phyloP scores from a whole-genome alignment of 2,329 filamentous ascomycete genomes.

The Coniochaeta sp. region DNA sequence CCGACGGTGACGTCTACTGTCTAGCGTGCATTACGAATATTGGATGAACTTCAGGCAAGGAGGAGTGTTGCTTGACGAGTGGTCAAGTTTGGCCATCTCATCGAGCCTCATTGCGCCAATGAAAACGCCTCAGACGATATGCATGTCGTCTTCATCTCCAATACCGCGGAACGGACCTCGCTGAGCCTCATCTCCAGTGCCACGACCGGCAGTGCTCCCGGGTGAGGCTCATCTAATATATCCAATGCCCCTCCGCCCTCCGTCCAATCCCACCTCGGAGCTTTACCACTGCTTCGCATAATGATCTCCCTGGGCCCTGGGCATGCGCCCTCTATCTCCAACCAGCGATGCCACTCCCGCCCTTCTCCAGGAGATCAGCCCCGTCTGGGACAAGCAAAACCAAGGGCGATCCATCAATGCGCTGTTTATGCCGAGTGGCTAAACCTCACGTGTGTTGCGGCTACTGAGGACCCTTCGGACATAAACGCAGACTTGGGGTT shows the following conservation, averaged over 20 bases:
- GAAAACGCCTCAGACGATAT: no score
- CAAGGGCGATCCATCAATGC: constrained; percentile 2
- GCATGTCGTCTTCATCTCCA: not conserved
- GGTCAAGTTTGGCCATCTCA: no score
- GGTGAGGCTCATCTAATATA: not conserved
- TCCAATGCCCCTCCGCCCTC: not conserved
- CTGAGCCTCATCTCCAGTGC: not conserved
- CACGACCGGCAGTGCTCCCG: not conserved
- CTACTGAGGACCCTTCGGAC: no score
- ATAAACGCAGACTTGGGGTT: no score
- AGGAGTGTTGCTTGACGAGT: not conserved
- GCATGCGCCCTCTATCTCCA: constrained; percentile 5
- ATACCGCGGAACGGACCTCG: not conserved
- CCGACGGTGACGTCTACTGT: no score
- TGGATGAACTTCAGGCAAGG: no score
- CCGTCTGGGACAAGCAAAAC: not conserved
- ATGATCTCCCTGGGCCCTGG: no score
- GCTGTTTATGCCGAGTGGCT: not conserved
- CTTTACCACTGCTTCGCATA: no score
- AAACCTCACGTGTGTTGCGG: not conserved
- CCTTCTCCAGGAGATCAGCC: not conserved
- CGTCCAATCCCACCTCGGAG: no score
- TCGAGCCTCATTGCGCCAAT: not conserved
- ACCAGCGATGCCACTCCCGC: no score
- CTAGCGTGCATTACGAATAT: no score